phyloP scores from a whole-genome alignment of 148 eudicot genomes.

The Amaranthus palmeri region DNA sequence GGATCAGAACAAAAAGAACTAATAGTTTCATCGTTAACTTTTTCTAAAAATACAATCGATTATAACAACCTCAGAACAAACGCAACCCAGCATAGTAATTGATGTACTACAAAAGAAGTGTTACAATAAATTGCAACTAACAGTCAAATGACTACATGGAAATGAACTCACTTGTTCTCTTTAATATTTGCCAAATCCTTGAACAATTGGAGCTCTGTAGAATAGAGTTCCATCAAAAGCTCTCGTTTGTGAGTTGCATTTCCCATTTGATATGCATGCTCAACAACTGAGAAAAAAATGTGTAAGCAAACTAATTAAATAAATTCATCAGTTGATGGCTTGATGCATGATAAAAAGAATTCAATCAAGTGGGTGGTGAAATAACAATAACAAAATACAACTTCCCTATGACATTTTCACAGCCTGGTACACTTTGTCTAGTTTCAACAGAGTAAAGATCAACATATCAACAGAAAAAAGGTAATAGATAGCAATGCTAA shows the following conservation, averaged over 20 bases:
- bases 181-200: constrained; percentile 68
- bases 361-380: neutral
- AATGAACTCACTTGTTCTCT: constrained; percentile 55
- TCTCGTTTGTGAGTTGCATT: constrained; percentile 78
- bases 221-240: constrained; percentile 80
- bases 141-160: neutral
- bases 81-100: no score
- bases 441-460: neutral
- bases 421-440: neutral
- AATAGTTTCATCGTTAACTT: no score
- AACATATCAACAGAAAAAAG: neutral
- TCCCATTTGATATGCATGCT: constrained; percentile 71
- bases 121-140: neutral
- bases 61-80: neutral
- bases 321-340: neutral
- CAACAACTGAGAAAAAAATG: constrained; percentile 50
- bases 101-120: neutral
- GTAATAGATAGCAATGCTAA: neutral
- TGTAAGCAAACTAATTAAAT: neutral
- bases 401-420: neutral
- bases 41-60: no score
- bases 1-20: neutral
- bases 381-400: neutral
- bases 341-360: neutral
- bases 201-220: constrained; percentile 88